phyloP scores from a whole-genome alignment of 2,329 filamentous ascomycete species.

The Magnaporthiopsis poae region DNA sequence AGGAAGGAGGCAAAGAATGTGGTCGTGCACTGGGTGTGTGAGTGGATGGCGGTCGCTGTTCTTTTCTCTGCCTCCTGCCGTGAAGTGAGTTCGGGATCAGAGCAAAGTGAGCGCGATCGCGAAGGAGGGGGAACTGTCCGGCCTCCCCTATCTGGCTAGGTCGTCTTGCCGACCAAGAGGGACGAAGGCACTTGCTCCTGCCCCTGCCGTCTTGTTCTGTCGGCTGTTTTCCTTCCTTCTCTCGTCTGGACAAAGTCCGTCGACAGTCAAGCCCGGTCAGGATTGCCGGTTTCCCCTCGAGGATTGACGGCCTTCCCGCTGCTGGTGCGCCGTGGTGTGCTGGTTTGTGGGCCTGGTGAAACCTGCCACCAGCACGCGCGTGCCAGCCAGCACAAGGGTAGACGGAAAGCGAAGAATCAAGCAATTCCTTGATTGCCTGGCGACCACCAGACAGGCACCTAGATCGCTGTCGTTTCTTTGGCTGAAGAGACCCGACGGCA shows the following conservation, averaged over 20 bases:
- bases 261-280: background rate
- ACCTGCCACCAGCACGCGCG: background rate
- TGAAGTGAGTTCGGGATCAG: background rate
- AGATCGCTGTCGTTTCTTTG: background rate
- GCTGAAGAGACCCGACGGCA: too few species aligned
- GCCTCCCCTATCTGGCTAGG: background rate
- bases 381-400: background rate
- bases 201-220: too few species aligned
- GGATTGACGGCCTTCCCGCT: background rate
- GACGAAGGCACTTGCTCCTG: background rate
- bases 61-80: background rate
- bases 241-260: background rate
- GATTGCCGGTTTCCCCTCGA: background rate
- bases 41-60: background rate
- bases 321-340: background rate
- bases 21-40: too few species aligned
- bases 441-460: background rate
- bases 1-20: background rate
- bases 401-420: background rate
- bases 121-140: background rate
- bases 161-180: background rate
- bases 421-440: background rate
- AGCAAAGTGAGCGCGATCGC: background rate
- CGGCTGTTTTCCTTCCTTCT: background rate
- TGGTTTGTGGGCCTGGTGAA: background rate